Base-by-base conservation (phyloP, 73 alveolate genomes). In the Breviolum minutum region DNA sequence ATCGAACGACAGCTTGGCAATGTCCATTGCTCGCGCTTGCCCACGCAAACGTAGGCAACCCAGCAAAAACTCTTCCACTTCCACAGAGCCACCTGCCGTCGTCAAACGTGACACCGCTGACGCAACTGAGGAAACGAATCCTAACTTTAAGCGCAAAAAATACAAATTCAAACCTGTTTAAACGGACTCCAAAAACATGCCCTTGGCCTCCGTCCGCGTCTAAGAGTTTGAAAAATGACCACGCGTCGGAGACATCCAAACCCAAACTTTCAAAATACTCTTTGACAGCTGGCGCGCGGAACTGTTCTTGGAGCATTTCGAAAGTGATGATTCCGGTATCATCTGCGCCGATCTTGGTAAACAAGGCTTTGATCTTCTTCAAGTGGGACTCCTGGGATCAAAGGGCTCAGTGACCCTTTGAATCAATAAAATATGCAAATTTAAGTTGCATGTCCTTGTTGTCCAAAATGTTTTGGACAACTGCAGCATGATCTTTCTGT, bases 401-500 rank as follows among this genome's bases (percentile, higher is more conserved):
- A 29, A 24, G 48, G 5, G 2, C 83, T n/a, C 17, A 13, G 60
- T 73, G 83, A 26, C n/a, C 83, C 4, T 22, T 17, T 73, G 54
- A 40, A 8, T 26, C 63, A 22, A 13, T 3, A 79, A 5, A 79
- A 79, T 11, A 11, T 32, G 29, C 87, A 11, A 79, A 32, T 32
- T 26, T 40, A 27, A 27, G 2, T 30, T 13, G 63, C 0, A 40
- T 16, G 29, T 32, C 96, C 61, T 89, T 89, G 86, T 89, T 89
- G 71, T 89, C 96, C 68, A 89, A 76, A 27, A 89, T 89, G 73
- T 17, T 69, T 73, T 89, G 96, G 16, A 89, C 96, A 26, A 89
- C 86, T 14, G 96, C 96, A 0, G 96, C 96, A 40, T 89, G 96
- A 80, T 89, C 95, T 24, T 87, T 87, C 95, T 87, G 95, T 4